These are phyloP conservation scores for Lathyrus sativus DNA, from an alignment of 306 rosid species.

Conservation along the genomic window DNA sequence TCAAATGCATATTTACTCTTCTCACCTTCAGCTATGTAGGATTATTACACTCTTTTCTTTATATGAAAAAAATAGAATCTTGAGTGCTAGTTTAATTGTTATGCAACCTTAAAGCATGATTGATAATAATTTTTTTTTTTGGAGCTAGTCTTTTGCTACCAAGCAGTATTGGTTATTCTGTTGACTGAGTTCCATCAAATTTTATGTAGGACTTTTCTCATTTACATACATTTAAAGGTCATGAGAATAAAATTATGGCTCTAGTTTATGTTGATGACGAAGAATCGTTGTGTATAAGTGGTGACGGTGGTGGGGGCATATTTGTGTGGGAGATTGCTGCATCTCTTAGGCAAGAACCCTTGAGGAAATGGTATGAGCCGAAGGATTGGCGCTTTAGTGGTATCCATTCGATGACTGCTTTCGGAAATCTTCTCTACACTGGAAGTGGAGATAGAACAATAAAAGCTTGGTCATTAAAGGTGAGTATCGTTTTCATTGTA, in stretches of 20 bases:
- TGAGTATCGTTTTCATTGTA: conserved; percentile 36
- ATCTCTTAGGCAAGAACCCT: conserved; percentile 67
- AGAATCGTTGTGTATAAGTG: conserved; percentile 79
- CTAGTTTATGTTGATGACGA: conserved; percentile 67
- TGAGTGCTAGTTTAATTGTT: conserved; percentile 18
- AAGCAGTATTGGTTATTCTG: conserved; percentile 9
- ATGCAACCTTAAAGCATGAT: conserved; percentile 8
- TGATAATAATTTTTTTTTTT: background rate
- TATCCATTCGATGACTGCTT: conserved; percentile 74
- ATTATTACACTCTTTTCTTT: conserved; percentile 15
- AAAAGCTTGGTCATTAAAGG: conserved; percentile 84
- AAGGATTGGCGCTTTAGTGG: conserved; percentile 98
- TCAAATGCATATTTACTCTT: conserved; percentile 18
- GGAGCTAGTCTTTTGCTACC: conserved; percentile 16
- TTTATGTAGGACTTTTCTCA: conserved; percentile 79
- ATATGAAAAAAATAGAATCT: conserved; percentile 2
- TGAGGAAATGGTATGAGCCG: conserved; percentile 72
- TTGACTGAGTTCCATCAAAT: conserved; percentile 39
- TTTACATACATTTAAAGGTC: conserved; percentile 82
- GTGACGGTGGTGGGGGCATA: conserved; percentile 86
- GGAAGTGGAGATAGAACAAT: conserved; percentile 91
- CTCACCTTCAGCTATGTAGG: conserved; percentile 24
- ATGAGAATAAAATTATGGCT: conserved; percentile 79
- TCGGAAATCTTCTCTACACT: conserved; percentile 60
- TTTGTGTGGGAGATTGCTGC: conserved; percentile 63